Conservation (phyloP, 2,329 filamentous ascomycete genomes). For the Phaeomoniella chlamydospora region DNA sequence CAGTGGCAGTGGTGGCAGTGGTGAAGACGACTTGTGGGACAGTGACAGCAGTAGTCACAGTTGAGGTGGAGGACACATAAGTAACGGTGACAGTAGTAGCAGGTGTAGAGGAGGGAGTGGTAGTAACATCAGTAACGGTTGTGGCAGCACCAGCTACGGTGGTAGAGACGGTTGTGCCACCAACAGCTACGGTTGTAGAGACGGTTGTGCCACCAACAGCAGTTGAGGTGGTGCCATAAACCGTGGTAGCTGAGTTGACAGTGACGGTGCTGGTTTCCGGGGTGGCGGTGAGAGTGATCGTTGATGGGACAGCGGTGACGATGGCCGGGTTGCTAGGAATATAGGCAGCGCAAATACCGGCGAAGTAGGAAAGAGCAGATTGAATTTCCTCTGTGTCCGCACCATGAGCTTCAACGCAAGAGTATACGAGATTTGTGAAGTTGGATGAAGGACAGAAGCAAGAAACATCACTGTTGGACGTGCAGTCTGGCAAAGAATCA, state of each 20-base stretch:
- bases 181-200: constrained; percentile 10
- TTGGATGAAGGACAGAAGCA: constrained; percentile 77
- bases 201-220: constrained; percentile 20
- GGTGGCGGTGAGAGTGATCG: constrained; percentile 42
- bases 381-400: constrained; percentile 50
- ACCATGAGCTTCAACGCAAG: constrained; percentile 68
- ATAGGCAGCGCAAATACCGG: constrained; percentile 74
- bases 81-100: constrained; percentile 16
- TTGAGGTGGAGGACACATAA: constrained; percentile 23
- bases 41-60: constrained; percentile 19
- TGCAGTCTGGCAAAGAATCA: constrained; percentile 52
- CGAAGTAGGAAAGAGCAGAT: constrained; percentile 66
- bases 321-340: constrained; percentile 70
- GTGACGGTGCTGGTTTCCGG: too few species aligned
- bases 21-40: constrained; percentile 29
- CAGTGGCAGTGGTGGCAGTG: constrained; percentile 15
- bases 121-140: background rate
- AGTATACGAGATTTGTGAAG: constrained; percentile 67
- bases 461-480: constrained; percentile 62
- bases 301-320: constrained; percentile 56
- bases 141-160: background rate
- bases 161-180: constrained; percentile 1
- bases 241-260: constrained; percentile 15
- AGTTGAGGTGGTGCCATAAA: constrained; percentile 32
- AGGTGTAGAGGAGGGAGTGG: constrained; percentile 3